Evolutionary conservation across 1,139 yeast genomes (phyloP), one percentile per base, ranked within the genome.

Genomic region (Sugiyamaella neomexicana): DNA sequence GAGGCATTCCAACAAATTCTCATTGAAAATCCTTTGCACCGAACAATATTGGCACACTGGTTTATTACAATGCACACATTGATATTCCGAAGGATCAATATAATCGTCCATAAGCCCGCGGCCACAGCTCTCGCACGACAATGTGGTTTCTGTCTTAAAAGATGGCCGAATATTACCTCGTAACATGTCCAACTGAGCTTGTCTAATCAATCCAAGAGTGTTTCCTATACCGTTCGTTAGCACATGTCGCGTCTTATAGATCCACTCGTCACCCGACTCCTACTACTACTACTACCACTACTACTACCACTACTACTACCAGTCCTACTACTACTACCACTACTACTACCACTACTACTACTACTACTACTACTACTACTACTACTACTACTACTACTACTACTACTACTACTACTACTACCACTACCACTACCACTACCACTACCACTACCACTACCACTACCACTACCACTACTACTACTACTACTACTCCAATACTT

Each of bases 31-130:
- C n/a, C 58, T 48, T 36, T 52, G 54, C 9, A 58, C 55, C n/a
- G 59, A 55, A 52, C 62, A 59, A 45, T 58, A 58, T 27, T 46
- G 52, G 45, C 62, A 59, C 16, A 55, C 57, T 0, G 41, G 34
- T 34, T 40, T 53, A 12, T 47, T 36, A 38, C 62, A 59, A n/a
- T 46, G 52, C n/a, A 31, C 39, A 42, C 62, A 59, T 9, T 34
- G 49, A 23, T 44, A 47, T 20, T 58, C 58, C 10, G 41, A 29
- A 10, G 50, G 53, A 25, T 25, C 13, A 10, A 44, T 36, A 29
- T 37, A 41, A 10, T 47, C 50, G 31, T 34, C 55, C 1, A 25
- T 15, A 15, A 58, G 25, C 9, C 6, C 32, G 3, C 58, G 34
- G 23, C 39, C 45, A 43, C 61, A 58, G 38, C 54, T 57, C 10